Evolutionary conservation across 129 eudicot genomes (phyloP).

Genomic region (Artemisia argyi): DNA sequence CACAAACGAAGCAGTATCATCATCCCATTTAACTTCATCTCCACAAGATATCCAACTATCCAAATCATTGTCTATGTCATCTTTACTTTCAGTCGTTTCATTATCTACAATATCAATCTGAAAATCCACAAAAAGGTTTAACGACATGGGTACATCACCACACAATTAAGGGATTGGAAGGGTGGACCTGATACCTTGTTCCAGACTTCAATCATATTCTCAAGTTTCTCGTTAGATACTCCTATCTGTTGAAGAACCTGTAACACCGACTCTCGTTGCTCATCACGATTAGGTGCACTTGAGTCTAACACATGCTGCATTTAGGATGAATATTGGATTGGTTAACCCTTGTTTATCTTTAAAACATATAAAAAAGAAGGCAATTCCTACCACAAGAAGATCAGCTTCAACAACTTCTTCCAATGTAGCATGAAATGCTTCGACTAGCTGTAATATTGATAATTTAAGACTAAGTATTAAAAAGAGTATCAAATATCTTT

Average conservation of each 20-base stretch:
- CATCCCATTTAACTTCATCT: slow-evolving; percentile 51
- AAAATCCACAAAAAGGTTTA: neutral
- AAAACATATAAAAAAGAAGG: neutral
- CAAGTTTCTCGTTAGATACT: slow-evolving; percentile 70
- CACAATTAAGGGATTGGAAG: neutral
- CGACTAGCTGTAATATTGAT: slow-evolving; percentile 60
- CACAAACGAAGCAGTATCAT: slow-evolving; percentile 39
- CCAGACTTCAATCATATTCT: slow-evolving; percentile 95
- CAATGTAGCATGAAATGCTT: slow-evolving; percentile 97
- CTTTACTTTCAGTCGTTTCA: slow-evolving; percentile 31
- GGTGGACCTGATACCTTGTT: slow-evolving; percentile 63
- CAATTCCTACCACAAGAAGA: slow-evolving; percentile 83
- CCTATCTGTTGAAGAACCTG: slow-evolving; percentile 85
- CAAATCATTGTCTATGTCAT: slow-evolving; percentile 38
- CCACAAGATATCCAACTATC: slow-evolving; percentile 57
- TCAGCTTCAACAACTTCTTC: slow-evolving; percentile 99
- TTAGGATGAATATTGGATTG: slow-evolving; percentile 8
- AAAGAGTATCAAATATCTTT: neutral
- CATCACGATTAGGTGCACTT: slow-evolving; percentile 76
- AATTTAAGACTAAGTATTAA: neutral
- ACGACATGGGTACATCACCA: neutral
- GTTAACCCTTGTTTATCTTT: neutral
- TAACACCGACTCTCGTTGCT: slow-evolving; percentile 78
- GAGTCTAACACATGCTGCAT: slow-evolving; percentile 97
- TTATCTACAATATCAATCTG: slow-evolving; percentile 72